A percentile compares a stretch with the other conserved stretches of the same genome.
Conservation (phyloP, 176 grass and related monocot species). For the Neostapfia colusana region DNA sequence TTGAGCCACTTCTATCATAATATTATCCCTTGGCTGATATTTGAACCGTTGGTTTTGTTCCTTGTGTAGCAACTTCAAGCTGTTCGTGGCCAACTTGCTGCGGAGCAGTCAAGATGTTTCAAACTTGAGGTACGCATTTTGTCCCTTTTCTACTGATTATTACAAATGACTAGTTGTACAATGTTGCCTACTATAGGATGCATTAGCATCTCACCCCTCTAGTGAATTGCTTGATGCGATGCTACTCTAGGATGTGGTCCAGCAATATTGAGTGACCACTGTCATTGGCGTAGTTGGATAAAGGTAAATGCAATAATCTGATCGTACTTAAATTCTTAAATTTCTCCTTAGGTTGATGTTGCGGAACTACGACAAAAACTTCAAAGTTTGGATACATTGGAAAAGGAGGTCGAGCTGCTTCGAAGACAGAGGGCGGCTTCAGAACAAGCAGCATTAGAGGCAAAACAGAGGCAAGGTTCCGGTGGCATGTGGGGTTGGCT, state of each 20-base stretch:
- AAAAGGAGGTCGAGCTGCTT: conserved; percentile 91
- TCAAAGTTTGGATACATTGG: conserved; percentile 63
- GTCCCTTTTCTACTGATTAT: background rate
- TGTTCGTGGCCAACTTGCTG: conserved; percentile 85
- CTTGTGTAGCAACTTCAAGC: conserved; percentile 92
- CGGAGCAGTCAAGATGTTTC: conserved; percentile 99
- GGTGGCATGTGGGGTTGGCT: conserved; percentile 94
- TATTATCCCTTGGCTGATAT: background rate
- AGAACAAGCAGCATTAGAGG: conserved; percentile 70
- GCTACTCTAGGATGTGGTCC: background rate
- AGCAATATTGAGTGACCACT: background rate
- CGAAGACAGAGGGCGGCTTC: conserved; percentile 78
- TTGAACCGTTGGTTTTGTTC: conserved; percentile 13
- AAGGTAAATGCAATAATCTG: background rate
- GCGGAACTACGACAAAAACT: conserved; percentile 94
- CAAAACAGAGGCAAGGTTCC: conserved; percentile 69
- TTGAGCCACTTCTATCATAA: background rate
- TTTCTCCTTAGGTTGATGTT: conserved; percentile 80
- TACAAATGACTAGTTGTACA: background rate
- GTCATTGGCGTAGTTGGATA: background rate
- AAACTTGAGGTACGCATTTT: conserved; percentile 85
- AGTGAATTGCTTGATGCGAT: background rate
- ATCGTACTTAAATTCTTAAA: conserved; percentile 3
- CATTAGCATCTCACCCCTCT: background rate
- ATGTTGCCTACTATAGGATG: background rate